phyloP scores from a whole-genome alignment of 2,329 filamentous ascomycete genomes.

The Aschersonia sp. region DNA sequence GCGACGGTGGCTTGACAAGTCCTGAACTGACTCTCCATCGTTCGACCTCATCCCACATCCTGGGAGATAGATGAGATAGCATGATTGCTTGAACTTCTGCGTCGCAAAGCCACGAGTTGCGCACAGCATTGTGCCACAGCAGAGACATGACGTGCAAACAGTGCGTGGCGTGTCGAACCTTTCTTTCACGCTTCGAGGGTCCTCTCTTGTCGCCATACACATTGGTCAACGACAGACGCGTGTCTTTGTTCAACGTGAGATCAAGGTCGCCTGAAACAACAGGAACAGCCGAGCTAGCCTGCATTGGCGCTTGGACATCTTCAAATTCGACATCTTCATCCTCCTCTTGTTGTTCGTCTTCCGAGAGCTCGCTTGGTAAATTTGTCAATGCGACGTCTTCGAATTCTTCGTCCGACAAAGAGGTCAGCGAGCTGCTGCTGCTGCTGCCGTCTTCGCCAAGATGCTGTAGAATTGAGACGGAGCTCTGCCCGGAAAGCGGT shows the following conservation, averaged over 20 bases:
- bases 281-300: constrained; percentile 29
- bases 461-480: constrained; percentile 25
- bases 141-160: constrained; percentile 78
- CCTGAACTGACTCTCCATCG: constrained; percentile 60
- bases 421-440: constrained; percentile 29
- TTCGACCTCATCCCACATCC: constrained; percentile 57
- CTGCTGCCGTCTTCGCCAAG: constrained; percentile 21
- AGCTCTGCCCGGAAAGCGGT: constrained; percentile 26
- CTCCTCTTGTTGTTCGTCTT: constrained; percentile 9
- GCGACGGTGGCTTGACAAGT: constrained; percentile 27
- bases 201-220: constrained; percentile 61
- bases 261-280: constrained; percentile 53
- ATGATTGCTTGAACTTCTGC: constrained; percentile 59
- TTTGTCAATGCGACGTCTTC: constrained; percentile 26
- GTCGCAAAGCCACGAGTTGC: constrained; percentile 77
- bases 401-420: constrained; percentile 43
- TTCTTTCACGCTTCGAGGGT: constrained; percentile 69
- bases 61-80: constrained; percentile 55
- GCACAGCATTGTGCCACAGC: constrained; percentile 76
- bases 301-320: constrained; percentile 49
- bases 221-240: constrained; percentile 45
- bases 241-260: constrained; percentile 50
- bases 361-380: constrained; percentile 20
- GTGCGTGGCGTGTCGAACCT: constrained; percentile 66
- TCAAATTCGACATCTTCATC: constrained; percentile 39